phyloP scores from a whole-genome alignment of 2,329 filamentous ascomycete species.

The Colletotrichum lupini region DNA sequence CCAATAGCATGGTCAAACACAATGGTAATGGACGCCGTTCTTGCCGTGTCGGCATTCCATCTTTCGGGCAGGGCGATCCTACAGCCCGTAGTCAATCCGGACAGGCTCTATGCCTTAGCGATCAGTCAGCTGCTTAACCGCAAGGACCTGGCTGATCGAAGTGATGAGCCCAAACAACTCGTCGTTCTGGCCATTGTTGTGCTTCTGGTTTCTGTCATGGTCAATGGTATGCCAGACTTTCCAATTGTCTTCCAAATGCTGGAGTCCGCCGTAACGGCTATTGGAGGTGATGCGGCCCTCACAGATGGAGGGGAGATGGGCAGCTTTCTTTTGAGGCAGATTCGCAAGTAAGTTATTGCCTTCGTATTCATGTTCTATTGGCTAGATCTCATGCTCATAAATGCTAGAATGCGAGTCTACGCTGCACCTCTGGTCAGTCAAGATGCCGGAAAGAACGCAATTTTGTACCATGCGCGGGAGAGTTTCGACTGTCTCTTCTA shows the following conservation, averaged over 20 bases:
- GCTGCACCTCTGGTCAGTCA: slow-evolving; percentile 18
- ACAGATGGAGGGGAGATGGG: background rate
- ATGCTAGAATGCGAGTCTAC: slow-evolving; percentile 13
- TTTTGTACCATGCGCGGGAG: slow-evolving; percentile 1
- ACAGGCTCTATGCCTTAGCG: background rate
- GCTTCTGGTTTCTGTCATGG: slow-evolving; percentile 39
- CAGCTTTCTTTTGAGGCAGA: slow-evolving; percentile 6
- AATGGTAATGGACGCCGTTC: slow-evolving; percentile 41
- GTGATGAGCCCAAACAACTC: background rate
- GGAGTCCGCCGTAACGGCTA: slow-evolving; percentile 40
- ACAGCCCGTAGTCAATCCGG: background rate
- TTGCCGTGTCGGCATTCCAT: slow-evolving; percentile 42
- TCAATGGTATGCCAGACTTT: slow-evolving; percentile 42
- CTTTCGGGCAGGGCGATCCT: slow-evolving; percentile 3
- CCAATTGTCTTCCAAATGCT: slow-evolving; percentile 41
- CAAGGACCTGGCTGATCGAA: background rate
- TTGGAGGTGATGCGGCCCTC: slow-evolving; percentile 37
- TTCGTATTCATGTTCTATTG: background rate
- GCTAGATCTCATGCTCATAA: no score
- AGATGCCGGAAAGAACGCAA: background rate
- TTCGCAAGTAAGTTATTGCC: slow-evolving; percentile 15
- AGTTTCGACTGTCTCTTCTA: slow-evolving; percentile 28
- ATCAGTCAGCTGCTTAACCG: background rate
- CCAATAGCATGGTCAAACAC: slow-evolving; percentile 38
- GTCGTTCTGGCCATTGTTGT: slow-evolving; percentile 39